phyloP scores from a whole-genome alignment of 2,329 filamentous ascomycete genomes.

The Aspergillus persii region DNA sequence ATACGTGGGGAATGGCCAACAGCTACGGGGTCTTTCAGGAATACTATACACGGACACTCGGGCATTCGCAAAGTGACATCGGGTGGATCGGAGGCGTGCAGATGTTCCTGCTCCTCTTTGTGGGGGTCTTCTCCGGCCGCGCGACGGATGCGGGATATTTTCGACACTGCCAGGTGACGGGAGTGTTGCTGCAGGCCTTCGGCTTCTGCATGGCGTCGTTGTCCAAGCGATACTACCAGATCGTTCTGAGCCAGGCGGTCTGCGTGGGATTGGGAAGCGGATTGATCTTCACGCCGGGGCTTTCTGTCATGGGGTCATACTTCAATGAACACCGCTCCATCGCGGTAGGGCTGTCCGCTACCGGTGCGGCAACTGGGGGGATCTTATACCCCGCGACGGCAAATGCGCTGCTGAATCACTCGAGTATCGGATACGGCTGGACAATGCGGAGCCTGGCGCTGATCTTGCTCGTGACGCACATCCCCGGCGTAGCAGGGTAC shows the following conservation, averaged over 20 bases:
- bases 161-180: too few species aligned
- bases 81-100: constrained; percentile 16
- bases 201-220: constrained; percentile 17
- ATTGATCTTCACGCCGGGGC: constrained; percentile 11
- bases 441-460: constrained; percentile 48
- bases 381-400: constrained; percentile 2
- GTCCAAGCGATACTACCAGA: constrained; percentile 15
- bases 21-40: too few species aligned
- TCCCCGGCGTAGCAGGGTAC: constrained; percentile 26
- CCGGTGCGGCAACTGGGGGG: constrained; percentile 2
- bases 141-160: too few species aligned
- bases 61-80: too few species aligned
- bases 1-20: too few species aligned
- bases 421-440: constrained; percentile 44
- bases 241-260: constrained; percentile 17
- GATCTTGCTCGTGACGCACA: constrained; percentile 33
- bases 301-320: constrained; percentile 14
- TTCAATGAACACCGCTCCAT: constrained; percentile 7
- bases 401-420: not conserved
- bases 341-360: not conserved
- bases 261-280: constrained; percentile 17
- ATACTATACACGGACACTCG: too few species aligned
- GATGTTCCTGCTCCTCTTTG: constrained; percentile 14
- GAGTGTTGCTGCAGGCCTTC: not conserved
- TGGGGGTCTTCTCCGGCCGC: not conserved